Conservation (phyloP, 2,329 filamentous ascomycete genomes). For the Curvularia sp. region DNA sequence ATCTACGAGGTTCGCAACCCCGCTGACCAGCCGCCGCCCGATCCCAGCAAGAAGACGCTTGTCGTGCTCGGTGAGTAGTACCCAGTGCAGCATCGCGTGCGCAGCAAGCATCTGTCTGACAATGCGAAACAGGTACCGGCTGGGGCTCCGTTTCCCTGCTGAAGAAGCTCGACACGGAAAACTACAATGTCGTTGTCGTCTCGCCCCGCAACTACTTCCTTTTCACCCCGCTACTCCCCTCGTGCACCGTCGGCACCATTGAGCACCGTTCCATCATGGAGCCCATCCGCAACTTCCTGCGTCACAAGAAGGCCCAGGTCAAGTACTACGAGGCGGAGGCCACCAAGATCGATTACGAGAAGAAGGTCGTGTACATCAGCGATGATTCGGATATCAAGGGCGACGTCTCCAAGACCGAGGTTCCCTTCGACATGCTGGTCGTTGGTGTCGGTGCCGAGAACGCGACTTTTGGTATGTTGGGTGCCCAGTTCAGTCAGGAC, state of each 20-base stretch:
- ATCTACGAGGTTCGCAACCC: slow-evolving; percentile 86
- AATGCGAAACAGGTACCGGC: slow-evolving; percentile 73
- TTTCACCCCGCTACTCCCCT: slow-evolving; percentile 95
- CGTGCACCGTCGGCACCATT: slow-evolving; percentile 95
- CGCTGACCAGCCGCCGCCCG: slow-evolving; percentile 76
- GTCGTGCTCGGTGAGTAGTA: slow-evolving; percentile 81
- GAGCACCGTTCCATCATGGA: slow-evolving; percentile 99
- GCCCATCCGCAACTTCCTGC: slow-evolving; percentile 92
- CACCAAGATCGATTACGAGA: slow-evolving; percentile 91
- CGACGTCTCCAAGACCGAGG: slow-evolving; percentile 79
- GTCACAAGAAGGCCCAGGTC: slow-evolving; percentile 90
- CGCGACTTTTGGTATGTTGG: slow-evolving; percentile 81
- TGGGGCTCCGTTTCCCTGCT: slow-evolving; percentile 96
- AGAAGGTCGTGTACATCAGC: slow-evolving; percentile 85
- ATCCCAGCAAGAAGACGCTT: slow-evolving; percentile 94
- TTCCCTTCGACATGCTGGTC: slow-evolving; percentile 97
- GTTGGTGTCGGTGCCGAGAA: slow-evolving; percentile 98
- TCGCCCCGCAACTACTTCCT: slow-evolving; percentile 99
- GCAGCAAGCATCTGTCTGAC: slow-evolving; percentile 18
- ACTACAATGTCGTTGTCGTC: slow-evolving; percentile 98
- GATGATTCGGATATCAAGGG: slow-evolving; percentile 95
- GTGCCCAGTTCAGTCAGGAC: neutral
- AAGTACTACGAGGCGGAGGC: slow-evolving; percentile 99
- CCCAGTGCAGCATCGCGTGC: neutral
- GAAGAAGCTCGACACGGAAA: slow-evolving; percentile 98